Base-by-base conservation (phyloP, 2,329 filamentous ascomycete genomes). In the Pseudogymnoascus sp. region DNA sequence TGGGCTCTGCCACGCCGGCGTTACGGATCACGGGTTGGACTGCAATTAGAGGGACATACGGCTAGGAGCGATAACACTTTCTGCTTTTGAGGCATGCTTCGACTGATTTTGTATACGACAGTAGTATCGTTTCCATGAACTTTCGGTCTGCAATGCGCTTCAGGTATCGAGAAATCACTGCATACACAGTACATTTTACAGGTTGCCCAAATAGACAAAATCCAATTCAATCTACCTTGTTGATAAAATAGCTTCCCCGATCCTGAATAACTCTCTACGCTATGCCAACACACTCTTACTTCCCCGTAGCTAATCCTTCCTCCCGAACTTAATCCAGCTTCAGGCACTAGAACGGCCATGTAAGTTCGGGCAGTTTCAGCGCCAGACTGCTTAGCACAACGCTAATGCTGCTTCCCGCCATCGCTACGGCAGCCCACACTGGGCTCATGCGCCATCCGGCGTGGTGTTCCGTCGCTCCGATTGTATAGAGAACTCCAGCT, bases 401-500 rank as follows among this genome's bases (percentile, higher is more conserved):
- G 33, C 33, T 37, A 37, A 37, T 37, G 33, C 33, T 37, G 33
- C 33, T 37, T 4, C 33, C 33, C 14, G 33, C 33, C 33, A 37
- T 37, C 33, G 33, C 33, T 37, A 37, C 12, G 11, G 33, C 33
- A 14, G 33, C 33, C 33, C 33, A 37, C 33, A 37, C 33, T 37
- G 33, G 33, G 33, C 33, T 37, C 33, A 37, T 37, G 33, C 33
- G 33, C 33, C 33, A 37, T 37, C 33, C 33, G 33, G 33, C 33
- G 33, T 37, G 11, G 11, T 37, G 11, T 37, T 37, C 33, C 33
- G 33, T 37, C 33, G 33, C 33, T 37, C 33, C 33, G 12, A 37
- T 37, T 14, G 33, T 37, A 73, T 90, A 95, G 64, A 95, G 77
- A 38, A 87, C 88, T 1, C 91, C 91, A 0, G 91, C 91, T 0